Percentiles rank a stretch among this genome's conserved stretches.
These are phyloP conservation scores for Paecilomyces niveus DNA, from an alignment of 2,329 filamentous ascomycete genomes.

Conservation along the genomic window DNA sequence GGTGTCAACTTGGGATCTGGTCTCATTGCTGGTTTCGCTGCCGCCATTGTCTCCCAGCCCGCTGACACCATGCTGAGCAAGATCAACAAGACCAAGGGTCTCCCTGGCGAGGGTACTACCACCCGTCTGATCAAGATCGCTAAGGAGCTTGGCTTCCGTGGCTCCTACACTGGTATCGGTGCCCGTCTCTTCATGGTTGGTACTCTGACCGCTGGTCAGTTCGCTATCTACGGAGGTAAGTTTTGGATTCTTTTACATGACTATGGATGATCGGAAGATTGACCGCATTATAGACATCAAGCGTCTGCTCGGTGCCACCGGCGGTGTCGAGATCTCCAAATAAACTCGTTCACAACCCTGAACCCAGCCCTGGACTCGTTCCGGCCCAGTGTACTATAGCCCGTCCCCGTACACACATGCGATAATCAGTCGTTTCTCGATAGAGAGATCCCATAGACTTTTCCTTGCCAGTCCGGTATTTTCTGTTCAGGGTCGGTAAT, in stretches of 20 bases:
- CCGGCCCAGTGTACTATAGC: neutral
- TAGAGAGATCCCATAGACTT: neutral
- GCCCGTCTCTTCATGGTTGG: slow-evolving; percentile 68
- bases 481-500: neutral
- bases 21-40: slow-evolving; percentile 79
- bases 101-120: slow-evolving; percentile 75
- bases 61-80: slow-evolving; percentile 91
- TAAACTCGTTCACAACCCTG: slow-evolving; percentile 16
- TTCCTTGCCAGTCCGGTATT: neutral
- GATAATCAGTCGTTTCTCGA: neutral
- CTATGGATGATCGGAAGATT: slow-evolving; percentile 6
- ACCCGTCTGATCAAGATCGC: slow-evolving; percentile 80
- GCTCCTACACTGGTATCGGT: slow-evolving; percentile 74
- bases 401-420: neutral
- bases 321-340: slow-evolving; percentile 67
- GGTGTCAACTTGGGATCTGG: slow-evolving; percentile 78
- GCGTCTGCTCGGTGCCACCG: slow-evolving; percentile 61
- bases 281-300: slow-evolving; percentile 46
- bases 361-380: neutral
- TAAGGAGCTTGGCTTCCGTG: slow-evolving; percentile 73
- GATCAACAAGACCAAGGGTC: slow-evolving; percentile 92
- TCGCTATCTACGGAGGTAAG: slow-evolving; percentile 72
- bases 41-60: slow-evolving; percentile 79
- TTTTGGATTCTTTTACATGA: neutral
- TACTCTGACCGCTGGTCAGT: slow-evolving; percentile 72